Evolutionary conservation across 2,329 filamentous ascomycete genomes (phyloP), one percentile per base, ranked within the genome.

Genomic region (Aspergillus proliferans): DNA sequence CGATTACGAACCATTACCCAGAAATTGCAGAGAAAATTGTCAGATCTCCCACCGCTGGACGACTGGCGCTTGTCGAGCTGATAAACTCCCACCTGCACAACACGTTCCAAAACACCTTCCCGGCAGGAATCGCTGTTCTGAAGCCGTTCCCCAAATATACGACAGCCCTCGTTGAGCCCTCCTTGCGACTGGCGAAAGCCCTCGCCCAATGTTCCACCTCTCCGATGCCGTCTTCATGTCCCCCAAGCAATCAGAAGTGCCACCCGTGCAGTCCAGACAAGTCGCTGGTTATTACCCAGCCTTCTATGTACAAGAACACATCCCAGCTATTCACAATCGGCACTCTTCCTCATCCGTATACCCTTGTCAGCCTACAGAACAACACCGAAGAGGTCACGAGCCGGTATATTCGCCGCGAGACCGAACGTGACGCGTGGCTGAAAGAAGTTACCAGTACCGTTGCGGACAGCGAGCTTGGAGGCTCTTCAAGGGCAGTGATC

Each of bases 291-390:
- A 79, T 95, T 56, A 75, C 77, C n/a, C 85, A 84, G 0, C 81
- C 83, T 2, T 70, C 79, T 3, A 72, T 78, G 15, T 93, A 88
- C 68, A 79, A 79, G 48, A 95, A 96, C 67, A 79, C 78, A 4
- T 84, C 84, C 12, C 76, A 76, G 1, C 65, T 86, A 14, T 97
- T 90, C 72, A 89, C 86, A 2, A 87, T 98, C 54, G 90, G 86
- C 51, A 87, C 84, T 0, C 85, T 97, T 10, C 92, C 92, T 0
- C 93, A 98, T 65, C 93, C 93, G 0, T 95, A 90, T 74, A 96
- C 91, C 1, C 76, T 89, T 39, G 80, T 84, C 47, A 80, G 83
- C 10, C 74, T 97, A 15, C 77, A 82, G 50, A 78, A 82, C 50
- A 71, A 74, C 46, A 72, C 80, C 38, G 76, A 82, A 2, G 71